Evolutionary conservation across 2,329 filamentous ascomycete species (phyloP), one percentile per base, ranked within the genome.

Genomic region (Cephalotrichum gorgonifer): DNA sequence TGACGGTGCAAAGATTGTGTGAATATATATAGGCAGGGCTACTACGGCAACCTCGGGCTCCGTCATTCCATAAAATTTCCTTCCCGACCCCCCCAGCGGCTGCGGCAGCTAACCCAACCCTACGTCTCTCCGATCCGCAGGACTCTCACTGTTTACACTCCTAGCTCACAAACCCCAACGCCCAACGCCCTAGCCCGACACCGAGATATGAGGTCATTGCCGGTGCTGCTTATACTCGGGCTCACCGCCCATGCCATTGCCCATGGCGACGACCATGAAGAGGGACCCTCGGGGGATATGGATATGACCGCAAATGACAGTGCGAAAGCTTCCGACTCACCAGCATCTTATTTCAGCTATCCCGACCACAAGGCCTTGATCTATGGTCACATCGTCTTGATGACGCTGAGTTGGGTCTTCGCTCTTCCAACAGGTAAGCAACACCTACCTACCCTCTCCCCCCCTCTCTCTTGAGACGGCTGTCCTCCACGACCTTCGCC

Each of bases 381-480:
- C 56, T 74, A 85, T 57, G 76, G 76, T 50, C 88, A 93, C 59
- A 83, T 90, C 50, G 69, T 65, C 5, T 68, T 87, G 43, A 88
- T 89, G 81, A 67, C 81, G 2, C 50, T 86, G 8, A 78, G 76
- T 8, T 93, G 88, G 87, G 73, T 85, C 31, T 74, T 90, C 49
- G 60, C 86, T 44, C 72, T 91, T 49, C 88, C 88, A 46, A 64
- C 85, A 52, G 83, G 86, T 86, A 72, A 68, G 81, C n/a, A 17
- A 30, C 20, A 26, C 43, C 6, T 12, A 12, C 17, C 15, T 15
- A n/a, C 27, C n/a, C 27, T 8, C 3, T 25, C n/a, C 17, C 27
- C 28, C 11, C 35, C 35, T 20, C 17, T 20, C n/a, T 11, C n/a
- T 20, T 20, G 17, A 22, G 17, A 20, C 35, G 2, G 35, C 17